Base-by-base conservation (phyloP, 495 filamentous ascomycete genomes). In the Neurospora sp. region DNA sequence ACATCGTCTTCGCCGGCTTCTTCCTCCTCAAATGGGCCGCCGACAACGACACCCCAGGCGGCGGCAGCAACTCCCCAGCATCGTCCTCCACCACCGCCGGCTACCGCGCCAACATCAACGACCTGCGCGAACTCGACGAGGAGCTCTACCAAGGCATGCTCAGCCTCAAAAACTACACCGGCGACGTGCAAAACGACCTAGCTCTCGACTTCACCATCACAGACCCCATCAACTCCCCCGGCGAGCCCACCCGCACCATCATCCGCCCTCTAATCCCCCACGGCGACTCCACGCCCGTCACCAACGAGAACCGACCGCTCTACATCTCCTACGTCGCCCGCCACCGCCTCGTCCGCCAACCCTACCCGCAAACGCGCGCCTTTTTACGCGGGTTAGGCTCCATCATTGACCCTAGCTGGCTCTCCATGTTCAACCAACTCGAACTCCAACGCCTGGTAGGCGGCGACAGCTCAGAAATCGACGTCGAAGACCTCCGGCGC, bases 361-460 rank as follows among this genome's bases (percentile, higher is more conserved):
- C 92, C 0, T 84, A 85, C 71, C 80, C 83, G 59, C 94, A 98
- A 79, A 97, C 94, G 5, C 87, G 88, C 20, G 94, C 94, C 1
- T 99, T 99, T 76, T 87, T 99, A 9, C 87, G 88, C 68, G 96
- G 96, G 1, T 87, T 99, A 5, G 88, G 92, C 16, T 85, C 91
- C 71, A 96, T 99, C 76, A 96, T 99, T 74, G 90, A 94, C 72
- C 95, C 95, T 0, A 86, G 87, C 4, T 99, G 96, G 96, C 85
- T 99, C 4, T 92, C 89, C 74, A 99, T 99, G 96, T 99, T 99
- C 85, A 99, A 99, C 80, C 96, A 98, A 76, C 85, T 88, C 9
- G 96, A 99, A 77, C 85, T 99, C 27, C 96, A 99, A 80, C 96
- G 93, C 0, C 88, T 99, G 10, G 90, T 99, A 16, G 92, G 93